Percentiles rank a stretch among this genome's conserved stretches.
Evolutionary conservation across 2,329 filamentous ascomycete species (phyloP).

Genomic region (Penicillium griseofulvum): DNA sequence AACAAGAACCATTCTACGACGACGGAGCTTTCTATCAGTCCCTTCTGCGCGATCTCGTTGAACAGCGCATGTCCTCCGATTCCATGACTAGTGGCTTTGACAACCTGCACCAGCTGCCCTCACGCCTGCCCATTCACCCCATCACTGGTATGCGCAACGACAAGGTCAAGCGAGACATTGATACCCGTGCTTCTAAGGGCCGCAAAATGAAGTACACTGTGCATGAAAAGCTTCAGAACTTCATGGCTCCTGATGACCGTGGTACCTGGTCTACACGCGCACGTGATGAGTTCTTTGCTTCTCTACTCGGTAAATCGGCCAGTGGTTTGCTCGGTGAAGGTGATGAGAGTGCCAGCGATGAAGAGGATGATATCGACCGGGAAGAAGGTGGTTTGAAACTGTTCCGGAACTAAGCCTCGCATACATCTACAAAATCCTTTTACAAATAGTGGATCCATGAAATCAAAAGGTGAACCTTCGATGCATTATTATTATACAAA

Average conservation of each 20-base stretch:
- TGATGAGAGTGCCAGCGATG: slow-evolving; percentile 48
- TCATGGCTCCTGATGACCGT: slow-evolving; percentile 89
- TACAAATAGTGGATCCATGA: slow-evolving; percentile 7
- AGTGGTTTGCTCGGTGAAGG: slow-evolving; percentile 64
- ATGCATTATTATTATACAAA: slow-evolving; percentile 3
- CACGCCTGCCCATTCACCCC: slow-evolving; percentile 38
- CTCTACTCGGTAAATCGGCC: slow-evolving; percentile 63
- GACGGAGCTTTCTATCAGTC: slow-evolving; percentile 94
- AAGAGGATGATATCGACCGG: slow-evolving; percentile 29
- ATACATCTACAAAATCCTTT: slow-evolving; percentile 1
- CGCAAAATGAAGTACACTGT: slow-evolving; percentile 91
- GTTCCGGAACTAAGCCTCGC: slow-evolving; percentile 28
- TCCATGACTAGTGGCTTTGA: slow-evolving; percentile 47
- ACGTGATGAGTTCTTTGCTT: slow-evolving; percentile 72
- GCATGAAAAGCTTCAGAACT: slow-evolving; percentile 96
- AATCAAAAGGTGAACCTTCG: slow-evolving; percentile 1
- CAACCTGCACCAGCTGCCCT: slow-evolving; percentile 38
- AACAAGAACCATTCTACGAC: slow-evolving; percentile 69
- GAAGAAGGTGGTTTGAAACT: slow-evolving; percentile 36
- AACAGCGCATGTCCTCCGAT: slow-evolving; percentile 70
- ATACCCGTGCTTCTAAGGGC: slow-evolving; percentile 93
- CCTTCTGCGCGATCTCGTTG: slow-evolving; percentile 87
- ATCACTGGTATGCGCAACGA: slow-evolving; percentile 47
- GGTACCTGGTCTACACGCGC: slow-evolving; percentile 76
- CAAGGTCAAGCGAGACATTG: slow-evolving; percentile 78